phyloP scores from a whole-genome alignment of 1,139 yeast species.

The Kluyveromyces sp. region DNA sequence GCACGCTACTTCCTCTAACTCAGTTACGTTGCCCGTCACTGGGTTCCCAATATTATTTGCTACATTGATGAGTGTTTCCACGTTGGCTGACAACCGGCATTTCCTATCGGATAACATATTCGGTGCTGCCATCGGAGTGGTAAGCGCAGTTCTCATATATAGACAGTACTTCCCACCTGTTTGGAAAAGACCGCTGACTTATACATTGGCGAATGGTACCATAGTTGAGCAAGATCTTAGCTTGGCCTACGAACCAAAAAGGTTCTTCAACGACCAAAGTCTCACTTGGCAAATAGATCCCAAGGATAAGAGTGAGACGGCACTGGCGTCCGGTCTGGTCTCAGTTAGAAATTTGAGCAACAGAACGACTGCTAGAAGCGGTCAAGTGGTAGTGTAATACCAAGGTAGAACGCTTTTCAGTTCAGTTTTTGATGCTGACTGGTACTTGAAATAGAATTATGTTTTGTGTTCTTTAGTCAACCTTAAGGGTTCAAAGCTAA shows the following conservation, averaged over 20 bases:
- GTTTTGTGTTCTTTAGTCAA: not conserved
- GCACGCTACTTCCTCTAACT: constrained; percentile 36
- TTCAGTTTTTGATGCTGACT: too few relatives aligned
- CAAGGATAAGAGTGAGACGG: not conserved
- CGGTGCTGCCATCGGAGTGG: constrained; percentile 39
- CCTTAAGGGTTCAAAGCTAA: not conserved
- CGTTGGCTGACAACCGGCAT: constrained; percentile 47
- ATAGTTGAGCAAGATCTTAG: constrained; percentile 22
- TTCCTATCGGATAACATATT: constrained; percentile 38
- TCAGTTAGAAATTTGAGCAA: not conserved
- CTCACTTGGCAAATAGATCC: constrained; percentile 4
- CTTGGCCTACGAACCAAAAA: constrained; percentile 42
- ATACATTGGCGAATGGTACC: not conserved
- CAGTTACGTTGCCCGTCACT: constrained; percentile 30
- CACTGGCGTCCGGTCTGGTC: not conserved
- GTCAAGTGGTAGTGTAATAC: not conserved
- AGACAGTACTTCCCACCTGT: constrained; percentile 40
- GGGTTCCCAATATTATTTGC: constrained; percentile 36
- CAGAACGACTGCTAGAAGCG: not conserved
- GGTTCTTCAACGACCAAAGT: constrained; percentile 30
- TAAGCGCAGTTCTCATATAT: constrained; percentile 35
- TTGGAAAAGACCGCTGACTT: constrained; percentile 13
- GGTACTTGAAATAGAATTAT: too few relatives aligned
- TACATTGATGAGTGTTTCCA: constrained; percentile 36
- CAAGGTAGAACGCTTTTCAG: too few relatives aligned